Evolutionary conservation across 1,139 yeast species (phyloP), one percentile per base, ranked within the genome.

Genomic region (Pichia sp.): DNA sequence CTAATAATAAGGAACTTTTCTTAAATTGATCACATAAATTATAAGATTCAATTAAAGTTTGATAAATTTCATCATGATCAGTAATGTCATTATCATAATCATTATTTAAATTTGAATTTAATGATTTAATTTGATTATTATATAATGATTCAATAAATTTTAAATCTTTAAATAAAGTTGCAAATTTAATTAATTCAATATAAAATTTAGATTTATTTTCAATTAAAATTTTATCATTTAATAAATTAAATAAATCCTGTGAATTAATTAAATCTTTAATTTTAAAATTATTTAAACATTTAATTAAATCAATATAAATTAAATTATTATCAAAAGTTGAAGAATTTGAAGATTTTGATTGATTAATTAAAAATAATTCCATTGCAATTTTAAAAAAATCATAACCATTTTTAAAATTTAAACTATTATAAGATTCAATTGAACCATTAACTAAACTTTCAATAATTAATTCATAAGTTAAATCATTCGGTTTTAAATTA

Each of bases 371-470:
- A 50, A 80, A 73, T 49, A 83, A 69, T 53, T 81, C 86, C 45
- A 77, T 60, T 0, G 84, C 83, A 47, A 83, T 75, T 58, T 78
- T 76, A 51, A 75, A 73, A 59, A 80, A 82, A 57, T 82, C 87
- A 32, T 56, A 52, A 45, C 80, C 80, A 47, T 74, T 70, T 39
- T 80, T 77, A 28, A 64, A 56, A 33, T 58, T 61, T 6, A 67
- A 62, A 4, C 59, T 56, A 6, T 63, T 51, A 41, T 62, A 66
- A 4, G 72, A 65, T 4, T 60, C 53, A 30, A 74, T 60, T 29
- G 83, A 69, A 16, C 82, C 80, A 34, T 66, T 65, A 47, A 81
- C 65, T 30, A 83, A 66, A 24, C 74, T 71, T 26, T 64, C 62
- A 32, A 83, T 65, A 4, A 82, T 75, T 1, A 74, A 58, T 51